Evolutionary conservation across 768 basidiomycete species (phyloP).

Genomic region (Lyophyllum shimeji): DNA sequence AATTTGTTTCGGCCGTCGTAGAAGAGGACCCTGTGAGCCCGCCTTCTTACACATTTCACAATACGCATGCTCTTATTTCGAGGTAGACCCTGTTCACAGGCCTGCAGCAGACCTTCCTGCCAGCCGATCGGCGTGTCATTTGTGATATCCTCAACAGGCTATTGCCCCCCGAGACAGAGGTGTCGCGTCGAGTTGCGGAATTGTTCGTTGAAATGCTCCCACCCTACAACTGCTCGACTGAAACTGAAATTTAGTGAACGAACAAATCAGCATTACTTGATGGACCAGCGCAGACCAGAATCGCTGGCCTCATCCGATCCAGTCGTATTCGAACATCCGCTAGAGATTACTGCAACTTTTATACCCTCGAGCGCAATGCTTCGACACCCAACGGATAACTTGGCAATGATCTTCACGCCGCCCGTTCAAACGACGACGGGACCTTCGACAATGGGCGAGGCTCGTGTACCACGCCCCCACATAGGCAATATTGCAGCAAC

Average conservation of each 20-base stretch:
- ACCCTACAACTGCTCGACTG: constrained; percentile 8
- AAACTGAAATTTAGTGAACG: constrained; percentile 24
- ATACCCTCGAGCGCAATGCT: constrained; percentile 9
- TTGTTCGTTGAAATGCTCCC: constrained; percentile 42
- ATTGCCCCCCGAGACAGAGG: constrained; percentile 42
- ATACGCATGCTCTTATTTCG: constrained; percentile 1
- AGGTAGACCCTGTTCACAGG: constrained; percentile 43
- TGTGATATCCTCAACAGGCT: constrained; percentile 53
- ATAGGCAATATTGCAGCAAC: neutral
- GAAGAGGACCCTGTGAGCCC: constrained; percentile 42
- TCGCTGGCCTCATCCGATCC: constrained; percentile 11
- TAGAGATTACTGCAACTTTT: neutral
- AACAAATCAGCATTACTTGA: constrained; percentile 21
- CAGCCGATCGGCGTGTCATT: constrained; percentile 45
- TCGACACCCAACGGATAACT: neutral
- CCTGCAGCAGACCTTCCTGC: constrained; percentile 39
- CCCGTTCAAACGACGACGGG: neutral
- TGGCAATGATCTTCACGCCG: neutral
- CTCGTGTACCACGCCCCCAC: neutral
- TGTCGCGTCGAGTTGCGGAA: constrained; percentile 38
- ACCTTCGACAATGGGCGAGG: neutral
- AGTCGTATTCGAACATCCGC: constrained; percentile 4
- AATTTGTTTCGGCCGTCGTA: constrained; percentile 51
- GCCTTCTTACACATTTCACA: neutral
- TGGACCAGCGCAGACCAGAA: constrained; percentile 8